phyloP scores from a whole-genome alignment of 2,329 filamentous ascomycete genomes.

The Hymenoscyphus infarciens region DNA sequence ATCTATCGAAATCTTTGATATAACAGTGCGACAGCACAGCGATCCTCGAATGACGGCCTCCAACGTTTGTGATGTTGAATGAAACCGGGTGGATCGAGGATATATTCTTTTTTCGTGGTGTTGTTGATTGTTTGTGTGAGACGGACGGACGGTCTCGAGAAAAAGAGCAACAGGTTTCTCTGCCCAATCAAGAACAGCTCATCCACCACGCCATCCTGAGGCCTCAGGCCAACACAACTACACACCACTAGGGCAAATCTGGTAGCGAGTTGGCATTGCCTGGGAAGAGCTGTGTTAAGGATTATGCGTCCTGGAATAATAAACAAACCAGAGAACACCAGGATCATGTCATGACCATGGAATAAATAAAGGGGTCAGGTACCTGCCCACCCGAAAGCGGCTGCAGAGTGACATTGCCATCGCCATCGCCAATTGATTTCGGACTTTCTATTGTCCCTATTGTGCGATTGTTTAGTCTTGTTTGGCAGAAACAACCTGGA shows the following conservation, averaged over 20 bases:
- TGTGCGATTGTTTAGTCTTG: neutral
- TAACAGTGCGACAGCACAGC: neutral
- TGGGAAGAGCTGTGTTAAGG: neutral
- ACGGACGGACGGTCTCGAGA: neutral
- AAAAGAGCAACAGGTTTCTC: neutral
- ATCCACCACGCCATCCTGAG: neutral
- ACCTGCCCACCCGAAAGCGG: neutral
- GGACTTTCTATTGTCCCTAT: neutral
- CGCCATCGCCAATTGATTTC: neutral
- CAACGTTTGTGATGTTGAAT: neutral
- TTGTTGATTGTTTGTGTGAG: slow-evolving; percentile 1
- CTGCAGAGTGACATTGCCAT: neutral
- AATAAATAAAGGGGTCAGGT: neutral
- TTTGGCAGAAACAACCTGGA: no score
- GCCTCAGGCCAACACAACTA: neutral
- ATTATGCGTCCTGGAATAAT: neutral
- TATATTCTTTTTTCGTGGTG: slow-evolving; percentile 1
- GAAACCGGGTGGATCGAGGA: neutral
- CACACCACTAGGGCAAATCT: neutral
- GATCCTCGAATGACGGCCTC: neutral
- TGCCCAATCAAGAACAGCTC: neutral
- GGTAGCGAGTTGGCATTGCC: neutral
- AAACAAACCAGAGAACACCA: neutral
- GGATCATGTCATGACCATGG: neutral
- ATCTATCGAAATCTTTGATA: no score